Evolutionary conservation across 371 early-diverging fungal genomes (phyloP).

Genomic region (Rhizopus microsporus): DNA sequence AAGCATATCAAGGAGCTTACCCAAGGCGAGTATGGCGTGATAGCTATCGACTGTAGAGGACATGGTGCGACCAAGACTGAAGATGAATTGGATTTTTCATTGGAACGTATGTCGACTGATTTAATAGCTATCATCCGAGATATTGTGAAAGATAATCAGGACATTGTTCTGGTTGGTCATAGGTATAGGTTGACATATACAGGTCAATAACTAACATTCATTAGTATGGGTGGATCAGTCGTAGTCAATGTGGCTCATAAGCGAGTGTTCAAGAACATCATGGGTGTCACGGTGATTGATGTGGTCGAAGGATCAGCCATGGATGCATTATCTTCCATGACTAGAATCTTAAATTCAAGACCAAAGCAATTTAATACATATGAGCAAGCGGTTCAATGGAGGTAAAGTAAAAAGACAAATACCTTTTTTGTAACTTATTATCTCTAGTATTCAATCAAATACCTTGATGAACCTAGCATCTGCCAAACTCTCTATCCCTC

Average conservation of each 20-base stretch:
- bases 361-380: conserved; percentile 62
- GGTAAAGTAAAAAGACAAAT: conserved; percentile 18
- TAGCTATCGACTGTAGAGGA: conserved; percentile 79
- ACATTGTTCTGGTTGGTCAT: conserved; percentile 79
- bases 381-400: conserved; percentile 75
- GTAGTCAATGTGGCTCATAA: conserved; percentile 73
- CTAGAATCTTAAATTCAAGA: conserved; percentile 55
- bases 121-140: conserved; percentile 50
- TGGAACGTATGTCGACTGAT: conserved; percentile 60
- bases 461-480: conserved; percentile 70
- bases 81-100: conserved; percentile 57
- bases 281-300: conserved; percentile 82
- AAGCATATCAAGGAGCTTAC: conserved; percentile 46
- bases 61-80: conserved; percentile 72
- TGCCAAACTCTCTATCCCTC: conserved; percentile 78
- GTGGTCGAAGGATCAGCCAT: conserved; percentile 91
- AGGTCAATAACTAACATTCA: not conserved
- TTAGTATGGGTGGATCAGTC: conserved; percentile 90
- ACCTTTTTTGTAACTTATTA: not conserved
- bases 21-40: conserved; percentile 49
- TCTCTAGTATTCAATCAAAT: conserved; percentile 55
- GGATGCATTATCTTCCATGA: conserved; percentile 75
- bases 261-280: conserved; percentile 53
- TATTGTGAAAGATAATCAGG: conserved; percentile 38
- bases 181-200: conserved; percentile 47